Percentiles rank a stretch among this genome's conserved stretches.
Conservation (phyloP, 331 rosid species). For the Quercus tomentella region DNA sequence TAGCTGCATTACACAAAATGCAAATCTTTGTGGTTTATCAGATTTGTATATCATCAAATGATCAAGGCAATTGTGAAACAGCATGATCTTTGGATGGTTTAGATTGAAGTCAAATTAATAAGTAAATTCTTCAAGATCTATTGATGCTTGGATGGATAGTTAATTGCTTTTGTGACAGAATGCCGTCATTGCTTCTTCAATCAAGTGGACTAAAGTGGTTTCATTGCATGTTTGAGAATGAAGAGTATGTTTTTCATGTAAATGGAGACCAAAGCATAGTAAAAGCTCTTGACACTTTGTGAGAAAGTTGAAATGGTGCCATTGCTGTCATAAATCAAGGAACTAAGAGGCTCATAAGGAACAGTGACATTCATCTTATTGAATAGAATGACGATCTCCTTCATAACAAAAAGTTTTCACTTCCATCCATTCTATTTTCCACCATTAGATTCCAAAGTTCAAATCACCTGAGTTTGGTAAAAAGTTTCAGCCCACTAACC, state of each 20-base stretch:
- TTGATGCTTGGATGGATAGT: neutral
- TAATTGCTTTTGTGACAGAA: slow-evolving; percentile 28
- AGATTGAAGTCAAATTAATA: neutral
- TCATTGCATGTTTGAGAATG: slow-evolving; percentile 42
- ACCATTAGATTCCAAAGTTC: neutral
- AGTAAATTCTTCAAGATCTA: too few relatives aligned
- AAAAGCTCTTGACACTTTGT: slow-evolving; percentile 41
- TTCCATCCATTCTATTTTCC: neutral
- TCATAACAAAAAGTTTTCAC: slow-evolving; percentile 27
- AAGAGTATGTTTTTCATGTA: slow-evolving; percentile 43
- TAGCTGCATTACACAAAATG: too few relatives aligned
- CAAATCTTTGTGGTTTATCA: too few relatives aligned
- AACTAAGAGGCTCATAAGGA: slow-evolving; percentile 49
- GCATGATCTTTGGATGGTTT: neutral
- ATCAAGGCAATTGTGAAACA: too few relatives aligned
- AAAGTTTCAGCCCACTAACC: neutral
- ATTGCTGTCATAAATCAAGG: slow-evolving; percentile 44
- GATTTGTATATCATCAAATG: too few relatives aligned
- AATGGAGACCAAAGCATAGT: slow-evolving; percentile 46
- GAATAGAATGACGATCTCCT: slow-evolving; percentile 36
- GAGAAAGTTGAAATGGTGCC: slow-evolving; percentile 34
- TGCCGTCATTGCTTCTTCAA: slow-evolving; percentile 52
- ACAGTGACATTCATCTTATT: slow-evolving; percentile 39
- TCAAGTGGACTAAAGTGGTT: slow-evolving; percentile 65
- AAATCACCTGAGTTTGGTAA: neutral